Percentiles rank a stretch among this genome's conserved stretches.
Evolutionary conservation across 1,284 basidiomycete genomes (phyloP).

Genomic region (Ceratobasidium sp.): DNA sequence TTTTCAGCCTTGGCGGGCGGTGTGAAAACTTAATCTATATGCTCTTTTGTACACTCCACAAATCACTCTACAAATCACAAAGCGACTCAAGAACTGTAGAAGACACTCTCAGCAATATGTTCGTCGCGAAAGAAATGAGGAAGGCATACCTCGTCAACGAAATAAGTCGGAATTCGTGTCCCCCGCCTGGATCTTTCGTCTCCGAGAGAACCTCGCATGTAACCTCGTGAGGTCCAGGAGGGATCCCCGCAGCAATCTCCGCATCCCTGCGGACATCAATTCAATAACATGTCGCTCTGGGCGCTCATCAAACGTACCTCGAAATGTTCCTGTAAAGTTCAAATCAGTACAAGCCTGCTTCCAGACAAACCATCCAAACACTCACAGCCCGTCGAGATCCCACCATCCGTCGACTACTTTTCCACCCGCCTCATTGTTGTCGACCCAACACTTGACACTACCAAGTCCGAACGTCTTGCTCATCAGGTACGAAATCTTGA

Average conservation of each 20-base stretch:
- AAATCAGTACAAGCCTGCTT: not conserved
- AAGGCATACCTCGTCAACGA: constrained; percentile 37
- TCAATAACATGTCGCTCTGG: constrained; percentile 21
- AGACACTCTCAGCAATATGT: not conserved
- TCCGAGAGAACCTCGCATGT: constrained; percentile 58
- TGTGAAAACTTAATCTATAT: not conserved
- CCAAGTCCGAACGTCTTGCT: constrained; percentile 58
- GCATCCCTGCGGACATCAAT: constrained; percentile 53
- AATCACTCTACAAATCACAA: constrained; percentile 4
- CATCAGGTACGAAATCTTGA: constrained; percentile 59
- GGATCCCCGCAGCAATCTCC: constrained; percentile 59
- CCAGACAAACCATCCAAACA: constrained; percentile 8
- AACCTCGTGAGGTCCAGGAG: constrained; percentile 56
- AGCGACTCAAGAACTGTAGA: constrained; percentile 17
- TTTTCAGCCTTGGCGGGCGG: not conserved
- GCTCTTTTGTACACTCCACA: not conserved
- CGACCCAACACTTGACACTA: constrained; percentile 59
- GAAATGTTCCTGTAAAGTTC: not conserved
- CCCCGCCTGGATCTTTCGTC: constrained; percentile 55
- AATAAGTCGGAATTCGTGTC: constrained; percentile 59
- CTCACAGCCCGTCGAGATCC: constrained; percentile 56
- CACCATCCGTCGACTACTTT: constrained; percentile 56
- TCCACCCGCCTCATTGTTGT: constrained; percentile 58
- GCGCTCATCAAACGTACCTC: constrained; percentile 36
- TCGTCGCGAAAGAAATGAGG: not conserved